Base-by-base conservation (phyloP, 2,329 filamentous ascomycete species). In the Fusarium multiceps region DNA sequence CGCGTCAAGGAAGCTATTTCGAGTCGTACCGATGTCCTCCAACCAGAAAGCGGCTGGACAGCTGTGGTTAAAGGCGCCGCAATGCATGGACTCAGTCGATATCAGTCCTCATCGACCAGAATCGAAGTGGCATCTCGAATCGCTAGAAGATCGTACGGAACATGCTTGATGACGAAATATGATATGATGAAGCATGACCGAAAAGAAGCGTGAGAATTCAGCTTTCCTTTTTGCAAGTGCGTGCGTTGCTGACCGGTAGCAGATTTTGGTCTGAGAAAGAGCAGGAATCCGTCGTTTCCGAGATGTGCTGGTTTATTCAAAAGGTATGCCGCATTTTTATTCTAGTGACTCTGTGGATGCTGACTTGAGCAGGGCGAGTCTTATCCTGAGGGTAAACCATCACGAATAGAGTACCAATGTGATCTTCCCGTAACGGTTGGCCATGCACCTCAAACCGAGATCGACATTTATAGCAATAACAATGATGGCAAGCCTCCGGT, bases 11-110 rank as follows among this genome's bases (percentile, higher is more conserved):
- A 79, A 45, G 73, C 79, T 1, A 75, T 84, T 10, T 69, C 76
- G 11, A 54, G 67, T 10, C 72, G 75, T 8, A 79, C 82, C 10
- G 76, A 82, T 28, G 80, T 87, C 28, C 74, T 87, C 53, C 84
- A 85, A 54, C 84, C 85, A 1, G 77, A 81, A 16, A 82, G 82
- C 61, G 81, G 83, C 5, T 87, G 85, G 85, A 79, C 80, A 2
- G 82, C 85, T 2, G 83, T 87, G 8, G 84, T 85, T 3, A 82
- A 82, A 34, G 86, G 86, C 9, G 85, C 86, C 16, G 82, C 83
- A 7, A 83, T 85, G 23, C 78, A 81, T 51, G 79, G 79, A 4
- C 74, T 81, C 13, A 72, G 75, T 18, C 77, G 74, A 20, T 77
- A 78, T 42, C 70, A 75, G 34, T 76, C 78, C 5, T 60, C 60